Evolutionary conservation across 78 protist species (phyloP), one percentile per base, ranked within the genome.

Genomic region (Trichosphaerium sp.): DNA sequence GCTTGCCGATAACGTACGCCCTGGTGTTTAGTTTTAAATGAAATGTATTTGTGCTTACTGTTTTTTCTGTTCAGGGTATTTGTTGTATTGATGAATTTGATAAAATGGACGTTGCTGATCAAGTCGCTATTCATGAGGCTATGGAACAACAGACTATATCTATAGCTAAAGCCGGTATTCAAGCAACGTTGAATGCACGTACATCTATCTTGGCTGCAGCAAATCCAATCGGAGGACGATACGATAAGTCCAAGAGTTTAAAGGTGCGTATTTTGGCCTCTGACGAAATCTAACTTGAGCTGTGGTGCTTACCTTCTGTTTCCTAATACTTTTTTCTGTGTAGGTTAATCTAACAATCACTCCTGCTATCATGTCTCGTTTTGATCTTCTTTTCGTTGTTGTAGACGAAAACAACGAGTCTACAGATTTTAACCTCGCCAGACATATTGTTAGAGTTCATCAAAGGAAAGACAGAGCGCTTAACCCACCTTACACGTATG

Each of bases 61-160:
- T 35, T 14, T 10, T 6, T 4, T 0, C 4, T 34, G 11, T 2
- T 4, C 32, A 81, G 79, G 97, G 98, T 31, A 78, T 98, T 23
- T 94, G 99, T 79, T 97, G 99, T 80, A 97, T 98, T 32, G 99
- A 98, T 65, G 99, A 98, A 83, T 94, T 97, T 42, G 99, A 97
- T 60, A 95, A 95, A 76, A 97, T 95, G 98, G 95, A 92, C 40
- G 48, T 74, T 41, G 40, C 65, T 4, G 97, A 94, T 80, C 96
- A 93, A 58, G 92, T 94, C 8, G 98, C 99, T 29, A 94, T 95
- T 54, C 99, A 95, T 83, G 99, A 97, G 69, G 99, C 98, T 10
- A 98, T 98, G 99, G 99, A 98, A 47, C 99, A 98, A 88, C 99
- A 98, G 65, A 94, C 99, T 31, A 98, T 98, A 39, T 88, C 98